Conservation (phyloP, 495 filamentous ascomycete species). For the Hypoxylon lienhwacheense region DNA sequence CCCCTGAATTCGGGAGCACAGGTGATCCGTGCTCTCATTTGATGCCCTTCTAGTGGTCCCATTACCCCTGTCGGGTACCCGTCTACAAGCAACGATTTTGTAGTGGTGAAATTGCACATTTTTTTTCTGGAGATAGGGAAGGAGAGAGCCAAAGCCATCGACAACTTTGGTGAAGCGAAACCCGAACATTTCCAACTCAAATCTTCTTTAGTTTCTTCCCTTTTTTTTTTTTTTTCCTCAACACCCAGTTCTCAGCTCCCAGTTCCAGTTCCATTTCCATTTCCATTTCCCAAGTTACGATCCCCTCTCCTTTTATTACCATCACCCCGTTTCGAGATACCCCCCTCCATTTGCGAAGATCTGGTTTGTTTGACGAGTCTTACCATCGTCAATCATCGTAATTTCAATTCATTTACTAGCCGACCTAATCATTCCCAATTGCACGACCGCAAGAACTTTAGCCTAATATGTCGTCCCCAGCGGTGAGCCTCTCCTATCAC, state of each 20-base stretch:
- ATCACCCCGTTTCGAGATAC: conserved; percentile 30
- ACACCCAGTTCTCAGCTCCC: conserved; percentile 14
- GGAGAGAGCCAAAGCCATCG: conserved; percentile 19
- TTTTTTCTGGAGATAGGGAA: conserved; percentile 24
- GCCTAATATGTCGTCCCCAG: conserved; percentile 46
- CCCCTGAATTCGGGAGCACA: conserved; percentile 26
- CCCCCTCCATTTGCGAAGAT: conserved; percentile 33
- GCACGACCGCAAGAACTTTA: conserved; percentile 31
- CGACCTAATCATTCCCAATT: conserved; percentile 31
- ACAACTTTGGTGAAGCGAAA: conserved; percentile 25
- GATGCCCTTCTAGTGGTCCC: conserved; percentile 33
- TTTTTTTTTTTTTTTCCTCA: conserved; percentile 30
- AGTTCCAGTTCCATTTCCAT: no score
- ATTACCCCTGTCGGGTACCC: conserved; percentile 23
- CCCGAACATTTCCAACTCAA: conserved; percentile 30
- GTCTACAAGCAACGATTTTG: conserved; percentile 28
- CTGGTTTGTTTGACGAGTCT: conserved; percentile 25
- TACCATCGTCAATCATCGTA: conserved; percentile 26
- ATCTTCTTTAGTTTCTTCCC: conserved; percentile 26
- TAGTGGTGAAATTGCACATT: conserved; percentile 34
- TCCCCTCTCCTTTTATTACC: conserved; percentile 17
- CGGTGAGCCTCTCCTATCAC: conserved; percentile 43
- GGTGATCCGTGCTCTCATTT: conserved; percentile 35
- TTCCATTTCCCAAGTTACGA: conserved; percentile 24
- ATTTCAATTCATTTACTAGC: conserved; percentile 35